phyloP scores from a whole-genome alignment of 208 protist genomes.

The Leishmania guyanensis region DNA sequence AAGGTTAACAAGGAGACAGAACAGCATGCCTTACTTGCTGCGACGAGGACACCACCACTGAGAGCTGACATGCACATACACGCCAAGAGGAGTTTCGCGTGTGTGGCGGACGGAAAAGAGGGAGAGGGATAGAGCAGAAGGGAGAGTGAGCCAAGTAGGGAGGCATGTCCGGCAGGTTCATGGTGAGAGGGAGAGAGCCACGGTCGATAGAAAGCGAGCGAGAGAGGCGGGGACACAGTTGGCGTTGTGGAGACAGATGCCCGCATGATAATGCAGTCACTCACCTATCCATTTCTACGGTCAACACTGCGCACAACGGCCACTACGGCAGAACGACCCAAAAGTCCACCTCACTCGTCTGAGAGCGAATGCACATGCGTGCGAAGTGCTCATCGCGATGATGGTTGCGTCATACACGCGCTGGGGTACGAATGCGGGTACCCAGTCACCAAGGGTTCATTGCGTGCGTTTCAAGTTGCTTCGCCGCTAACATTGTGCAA shows the following conservation, averaged over 20 bases:
- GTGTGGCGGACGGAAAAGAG: too few relatives aligned
- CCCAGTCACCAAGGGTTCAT: background rate
- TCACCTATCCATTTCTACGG: background rate
- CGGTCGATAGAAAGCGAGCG: background rate
- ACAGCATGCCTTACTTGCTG: background rate
- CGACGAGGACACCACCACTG: constrained; percentile 2
- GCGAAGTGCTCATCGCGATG: background rate
- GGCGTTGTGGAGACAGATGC: background rate
- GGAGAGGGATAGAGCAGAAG: background rate
- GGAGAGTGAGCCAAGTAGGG: background rate
- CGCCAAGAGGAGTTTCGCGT: background rate
- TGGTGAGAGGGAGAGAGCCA: background rate
- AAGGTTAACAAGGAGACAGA: background rate
- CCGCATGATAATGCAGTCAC: background rate
- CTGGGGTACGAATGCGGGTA: background rate
- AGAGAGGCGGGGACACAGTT: background rate
- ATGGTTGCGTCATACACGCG: background rate
- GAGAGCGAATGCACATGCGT: too few relatives aligned
- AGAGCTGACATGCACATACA: background rate
- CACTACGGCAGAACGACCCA: background rate
- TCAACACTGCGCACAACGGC: background rate
- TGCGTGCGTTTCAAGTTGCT: background rate
- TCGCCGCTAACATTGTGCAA: background rate
- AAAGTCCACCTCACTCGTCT: background rate
- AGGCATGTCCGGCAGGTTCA: background rate